Evolutionary conservation across 2,329 filamentous ascomycete genomes (phyloP).

Genomic region (Teratosphaeria destructans): DNA sequence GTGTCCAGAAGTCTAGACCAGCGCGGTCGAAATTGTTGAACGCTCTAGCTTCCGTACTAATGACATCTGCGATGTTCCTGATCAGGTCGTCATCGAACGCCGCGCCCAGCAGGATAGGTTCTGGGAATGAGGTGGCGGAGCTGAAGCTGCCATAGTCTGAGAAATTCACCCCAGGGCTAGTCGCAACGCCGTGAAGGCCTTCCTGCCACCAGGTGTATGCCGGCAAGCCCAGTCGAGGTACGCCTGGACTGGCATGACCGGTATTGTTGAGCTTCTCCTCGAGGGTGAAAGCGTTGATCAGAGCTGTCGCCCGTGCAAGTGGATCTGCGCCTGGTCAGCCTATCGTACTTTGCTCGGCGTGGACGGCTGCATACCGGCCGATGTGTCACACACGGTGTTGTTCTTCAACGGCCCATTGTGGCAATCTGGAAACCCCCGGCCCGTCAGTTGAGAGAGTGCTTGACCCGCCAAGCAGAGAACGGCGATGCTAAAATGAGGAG

Average conservation of each 20-base stretch:
- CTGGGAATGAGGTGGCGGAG: constrained; percentile 55
- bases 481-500: not conserved
- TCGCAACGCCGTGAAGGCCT: constrained; percentile 52
- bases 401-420: constrained; percentile 37
- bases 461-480: constrained; percentile 5
- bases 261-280: constrained; percentile 40
- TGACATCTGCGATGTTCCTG: constrained; percentile 43
- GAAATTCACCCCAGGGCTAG: constrained; percentile 45
- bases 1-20: constrained; percentile 53
- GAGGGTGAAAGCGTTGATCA: constrained; percentile 42
- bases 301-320: constrained; percentile 29
- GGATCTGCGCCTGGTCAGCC: constrained; percentile 23
- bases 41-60: constrained; percentile 52
- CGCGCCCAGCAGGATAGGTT: constrained; percentile 52
- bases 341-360: constrained; percentile 46
- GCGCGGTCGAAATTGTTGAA: constrained; percentile 51
- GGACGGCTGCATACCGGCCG: constrained; percentile 10
- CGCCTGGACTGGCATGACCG: not conserved
- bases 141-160: constrained; percentile 43
- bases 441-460: constrained; percentile 8
- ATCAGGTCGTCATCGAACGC: constrained; percentile 56
- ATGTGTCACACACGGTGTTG: constrained; percentile 42
- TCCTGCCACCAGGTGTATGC: constrained; percentile 54
- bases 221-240: constrained; percentile 42
- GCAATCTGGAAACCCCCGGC: constrained; percentile 39